These are phyloP conservation scores for Hibiscus mutabilis DNA, from an alignment of 345 rosid species.

Conservation along the genomic window DNA sequence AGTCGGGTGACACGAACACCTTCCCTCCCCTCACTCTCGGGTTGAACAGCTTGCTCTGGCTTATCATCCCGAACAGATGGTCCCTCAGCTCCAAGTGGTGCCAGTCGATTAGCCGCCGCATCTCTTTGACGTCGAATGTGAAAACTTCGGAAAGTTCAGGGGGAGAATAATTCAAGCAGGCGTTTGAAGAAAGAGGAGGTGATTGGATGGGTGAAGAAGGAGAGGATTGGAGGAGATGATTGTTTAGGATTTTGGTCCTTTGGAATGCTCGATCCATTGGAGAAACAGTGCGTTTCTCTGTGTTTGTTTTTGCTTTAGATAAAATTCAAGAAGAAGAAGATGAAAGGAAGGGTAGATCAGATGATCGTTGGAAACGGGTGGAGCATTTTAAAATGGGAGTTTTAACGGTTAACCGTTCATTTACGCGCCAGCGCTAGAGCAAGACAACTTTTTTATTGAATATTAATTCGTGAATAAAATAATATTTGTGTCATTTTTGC, in stretches of 20 bases:
- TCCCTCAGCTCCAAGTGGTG: slow-evolving; percentile 71
- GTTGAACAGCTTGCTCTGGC: slow-evolving; percentile 64
- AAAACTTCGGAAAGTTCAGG: slow-evolving; percentile 54
- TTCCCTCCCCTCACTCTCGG: slow-evolving; percentile 59
- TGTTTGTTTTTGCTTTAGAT: neutral
- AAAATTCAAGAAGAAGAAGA: neutral
- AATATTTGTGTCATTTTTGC: too few species aligned
- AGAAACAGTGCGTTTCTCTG: neutral
- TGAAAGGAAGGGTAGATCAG: neutral
- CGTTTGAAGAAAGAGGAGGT: slow-evolving; percentile 25
- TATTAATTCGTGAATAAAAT: too few species aligned
- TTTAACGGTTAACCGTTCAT: too few species aligned
- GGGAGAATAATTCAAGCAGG: slow-evolving; percentile 53
- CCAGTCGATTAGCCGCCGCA: slow-evolving; percentile 63
- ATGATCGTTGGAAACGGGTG: neutral
- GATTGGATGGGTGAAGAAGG: neutral
- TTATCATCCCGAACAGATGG: slow-evolving; percentile 66
- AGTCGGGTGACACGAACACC: slow-evolving; percentile 67
- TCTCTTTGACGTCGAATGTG: slow-evolving; percentile 49
- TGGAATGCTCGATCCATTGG: slow-evolving; percentile 43
- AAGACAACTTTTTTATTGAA: too few species aligned
- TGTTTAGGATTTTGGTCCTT: slow-evolving; percentile 43
- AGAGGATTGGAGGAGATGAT: slow-evolving; percentile 45
- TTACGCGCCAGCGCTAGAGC: neutral
- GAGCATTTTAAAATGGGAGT: neutral